Percentiles rank a stretch among this genome's conserved stretches.
phyloP scores from a whole-genome alignment of 257 asterid species.

The Solanum appendiculatum region DNA sequence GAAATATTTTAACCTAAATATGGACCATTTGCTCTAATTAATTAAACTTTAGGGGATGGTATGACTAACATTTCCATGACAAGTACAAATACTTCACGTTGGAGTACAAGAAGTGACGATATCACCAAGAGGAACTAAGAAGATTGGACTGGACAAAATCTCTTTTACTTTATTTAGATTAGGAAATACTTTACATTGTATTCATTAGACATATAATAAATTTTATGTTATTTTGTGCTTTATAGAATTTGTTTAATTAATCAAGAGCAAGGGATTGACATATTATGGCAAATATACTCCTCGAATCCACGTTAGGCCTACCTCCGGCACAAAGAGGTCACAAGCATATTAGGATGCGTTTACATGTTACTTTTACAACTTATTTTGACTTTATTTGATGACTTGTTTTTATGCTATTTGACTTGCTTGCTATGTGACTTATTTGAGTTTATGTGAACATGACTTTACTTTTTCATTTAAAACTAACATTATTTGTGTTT shows the following conservation, averaged over 20 bases:
- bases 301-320: neutral
- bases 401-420: no score
- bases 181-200: neutral
- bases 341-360: neutral
- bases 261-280: neutral
- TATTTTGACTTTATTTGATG: neutral
- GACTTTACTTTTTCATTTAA: neutral
- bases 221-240: no score
- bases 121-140: neutral
- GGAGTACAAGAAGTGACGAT: neutral
- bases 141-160: neutral
- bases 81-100: neutral
- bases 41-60: neutral
- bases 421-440: neutral
- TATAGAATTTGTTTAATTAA: neutral
- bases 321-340: neutral
- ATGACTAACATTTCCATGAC: neutral
- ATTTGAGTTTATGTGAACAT: no score
- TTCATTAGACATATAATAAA: no score
- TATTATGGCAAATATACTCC: neutral
- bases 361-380: no score
- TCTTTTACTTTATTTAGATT: neutral
- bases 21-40: neutral
- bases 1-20: neutral
- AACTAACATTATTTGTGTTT: neutral